Evolutionary conservation across 2,329 filamentous ascomycete species (phyloP), one percentile per base, ranked within the genome.

Genomic region (Didymella lethalis): DNA sequence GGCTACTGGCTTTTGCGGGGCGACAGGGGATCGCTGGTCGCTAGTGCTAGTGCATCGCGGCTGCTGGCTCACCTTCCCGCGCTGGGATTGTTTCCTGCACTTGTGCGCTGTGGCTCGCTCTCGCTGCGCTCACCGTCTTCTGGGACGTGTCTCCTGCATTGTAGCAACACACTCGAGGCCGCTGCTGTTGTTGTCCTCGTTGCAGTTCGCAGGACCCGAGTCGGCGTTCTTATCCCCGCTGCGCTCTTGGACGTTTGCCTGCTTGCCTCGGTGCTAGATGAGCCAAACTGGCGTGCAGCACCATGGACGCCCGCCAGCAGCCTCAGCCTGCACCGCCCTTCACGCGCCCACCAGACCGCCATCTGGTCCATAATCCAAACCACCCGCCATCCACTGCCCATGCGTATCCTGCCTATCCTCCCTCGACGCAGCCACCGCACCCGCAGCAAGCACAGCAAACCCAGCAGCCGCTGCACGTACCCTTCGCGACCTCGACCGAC

Each of bases 331-430:
- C 77, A 56, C 75, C 78, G 62, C 71, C 73, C 50, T 75, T 71
- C 63, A 67, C 72, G 48, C 75, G 78, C 41, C 74, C 77, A 44
- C 70, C 73, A 59, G 78, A 79, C 34, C 74, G 76, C 53, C 67
- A 69, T 50, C 66, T 85, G 53, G 76, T 85, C 29, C 81, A 81
- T 66, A 90, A 90, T 76, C 77, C 81, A 53, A 85, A 86, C 66
- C 88, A 89, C 48, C 72, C 70, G 58, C 49, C 69, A 25, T 58
- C 65, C 8, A 57, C 53, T 36, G 51, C 59, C 23, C 67, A 64
- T 32, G 61, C 77, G 11, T 73, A 73, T 41, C 64, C 75, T 38
- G 66, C 63, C 65, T 79, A 78, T 51, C 66, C 75, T 36, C 67
- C 77, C 34, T 67, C 76, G n/a, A 73, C 66, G 25, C 64, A 64